Conservation (phyloP, 2,329 filamentous ascomycete species). For the Colletotrichum sp. region DNA sequence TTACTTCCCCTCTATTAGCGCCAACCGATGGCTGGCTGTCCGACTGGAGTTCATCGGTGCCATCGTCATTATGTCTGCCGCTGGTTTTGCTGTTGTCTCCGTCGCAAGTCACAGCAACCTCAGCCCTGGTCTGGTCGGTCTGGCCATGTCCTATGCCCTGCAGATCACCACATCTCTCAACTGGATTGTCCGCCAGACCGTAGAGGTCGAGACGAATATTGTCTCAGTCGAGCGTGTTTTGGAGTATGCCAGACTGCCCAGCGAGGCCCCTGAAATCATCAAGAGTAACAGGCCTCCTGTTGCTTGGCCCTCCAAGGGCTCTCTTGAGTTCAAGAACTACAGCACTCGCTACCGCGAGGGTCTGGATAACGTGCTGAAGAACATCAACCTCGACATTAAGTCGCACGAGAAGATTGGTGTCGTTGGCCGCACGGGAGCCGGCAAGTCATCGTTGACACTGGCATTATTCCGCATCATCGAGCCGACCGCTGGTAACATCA, state of each 20-base stretch:
- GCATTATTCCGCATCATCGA: slow-evolving; percentile 97
- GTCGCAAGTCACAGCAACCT: slow-evolving; percentile 71
- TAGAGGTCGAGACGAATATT: slow-evolving; percentile 99
- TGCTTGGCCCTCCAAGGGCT: slow-evolving; percentile 89
- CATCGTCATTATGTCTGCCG: slow-evolving; percentile 87
- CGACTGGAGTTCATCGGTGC: slow-evolving; percentile 95
- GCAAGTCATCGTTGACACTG: slow-evolving; percentile 92
- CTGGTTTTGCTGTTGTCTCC: slow-evolving; percentile 80
- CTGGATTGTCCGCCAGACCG: slow-evolving; percentile 98
- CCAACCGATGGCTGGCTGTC: slow-evolving; percentile 92
- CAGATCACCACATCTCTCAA: slow-evolving; percentile 97
- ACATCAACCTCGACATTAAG: slow-evolving; percentile 91
- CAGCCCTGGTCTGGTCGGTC: slow-evolving; percentile 79
- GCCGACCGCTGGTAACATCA: slow-evolving; percentile 79
- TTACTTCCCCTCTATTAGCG: slow-evolving; percentile 95
- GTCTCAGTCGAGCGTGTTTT: slow-evolving; percentile 97
- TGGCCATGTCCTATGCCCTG: slow-evolving; percentile 95
- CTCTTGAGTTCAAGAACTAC: slow-evolving; percentile 90
- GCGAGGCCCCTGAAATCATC: slow-evolving; percentile 93
- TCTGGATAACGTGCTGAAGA: slow-evolving; percentile 90
- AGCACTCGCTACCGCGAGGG: slow-evolving; percentile 91
- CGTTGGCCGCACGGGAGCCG: slow-evolving; percentile 92
- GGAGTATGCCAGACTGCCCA: slow-evolving; percentile 90
- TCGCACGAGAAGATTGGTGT: slow-evolving; percentile 98
- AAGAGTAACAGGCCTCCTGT: slow-evolving; percentile 84